Conservation (phyloP, 768 basidiomycete species). For the Chiua virens region DNA sequence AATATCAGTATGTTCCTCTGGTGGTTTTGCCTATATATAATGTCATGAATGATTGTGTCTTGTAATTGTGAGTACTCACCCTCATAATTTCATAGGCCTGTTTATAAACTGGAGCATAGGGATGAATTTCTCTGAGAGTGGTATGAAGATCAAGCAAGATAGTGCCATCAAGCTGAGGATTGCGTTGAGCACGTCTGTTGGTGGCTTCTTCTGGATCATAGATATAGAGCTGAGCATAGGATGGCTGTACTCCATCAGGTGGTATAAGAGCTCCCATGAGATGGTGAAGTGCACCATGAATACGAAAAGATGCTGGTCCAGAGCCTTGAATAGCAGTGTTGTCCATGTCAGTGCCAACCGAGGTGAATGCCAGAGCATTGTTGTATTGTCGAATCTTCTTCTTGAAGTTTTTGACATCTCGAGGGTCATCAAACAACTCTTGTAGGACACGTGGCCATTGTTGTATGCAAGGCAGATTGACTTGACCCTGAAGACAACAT, state of each 20-base stretch:
- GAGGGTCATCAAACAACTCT: too few species aligned
- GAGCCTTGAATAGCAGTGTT: background rate
- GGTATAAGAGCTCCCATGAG: too few species aligned
- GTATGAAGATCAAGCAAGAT: slow-evolving; percentile 28
- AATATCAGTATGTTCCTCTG: slow-evolving; percentile 15
- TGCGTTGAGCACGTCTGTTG: slow-evolving; percentile 19
- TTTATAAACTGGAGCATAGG: background rate
- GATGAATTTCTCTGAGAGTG: slow-evolving; percentile 11
- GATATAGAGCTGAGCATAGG: too few species aligned
- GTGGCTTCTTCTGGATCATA: too few species aligned
- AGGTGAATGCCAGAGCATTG: background rate
- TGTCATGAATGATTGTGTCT: slow-evolving; percentile 2
- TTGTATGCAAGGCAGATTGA: too few species aligned
- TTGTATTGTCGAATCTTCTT: background rate
- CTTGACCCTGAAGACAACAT: too few species aligned
- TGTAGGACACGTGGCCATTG: too few species aligned
- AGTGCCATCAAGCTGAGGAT: slow-evolving; percentile 17
- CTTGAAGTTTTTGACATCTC: too few species aligned
- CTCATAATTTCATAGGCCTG: slow-evolving; percentile 12
- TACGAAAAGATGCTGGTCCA: background rate
- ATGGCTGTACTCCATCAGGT: too few species aligned
- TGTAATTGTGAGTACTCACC: background rate
- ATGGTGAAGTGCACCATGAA: too few species aligned
- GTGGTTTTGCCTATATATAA: slow-evolving; percentile 6
- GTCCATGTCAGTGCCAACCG: background rate